A percentile compares a stretch with the other conserved stretches of the same genome.
phyloP scores from a whole-genome alignment of 1,284 basidiomycete genomes.

The Sutorius eximius region DNA sequence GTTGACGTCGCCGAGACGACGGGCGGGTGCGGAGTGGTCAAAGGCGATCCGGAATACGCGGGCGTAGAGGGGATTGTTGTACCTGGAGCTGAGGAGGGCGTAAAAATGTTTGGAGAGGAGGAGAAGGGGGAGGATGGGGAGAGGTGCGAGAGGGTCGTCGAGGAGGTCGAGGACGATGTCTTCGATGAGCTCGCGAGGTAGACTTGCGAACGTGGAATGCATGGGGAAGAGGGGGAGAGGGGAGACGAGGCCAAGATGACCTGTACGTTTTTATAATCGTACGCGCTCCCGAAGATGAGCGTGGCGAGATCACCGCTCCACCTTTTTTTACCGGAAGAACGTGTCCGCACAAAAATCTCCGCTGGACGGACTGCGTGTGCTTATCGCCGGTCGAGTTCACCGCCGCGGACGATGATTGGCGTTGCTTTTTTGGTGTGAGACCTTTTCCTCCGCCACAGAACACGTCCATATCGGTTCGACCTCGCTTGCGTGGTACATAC shows the following conservation, averaged over 20 bases:
- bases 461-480: neutral
- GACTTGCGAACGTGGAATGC: conserved; percentile 28
- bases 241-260: neutral
- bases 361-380: conserved; percentile 7
- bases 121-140: conserved; percentile 50
- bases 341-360: too few relatives aligned
- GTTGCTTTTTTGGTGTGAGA: conserved; percentile 21
- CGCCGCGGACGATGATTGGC: conserved; percentile 13
- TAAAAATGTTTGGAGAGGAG: conserved; percentile 47
- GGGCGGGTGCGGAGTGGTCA: conserved; percentile 37
- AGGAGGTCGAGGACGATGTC: conserved; percentile 53
- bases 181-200: conserved; percentile 63
- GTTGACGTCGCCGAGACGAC: conserved; percentile 50
- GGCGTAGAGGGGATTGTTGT: conserved; percentile 33
- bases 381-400: conserved; percentile 21
- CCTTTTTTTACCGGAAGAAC: conserved; percentile 10
- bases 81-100: conserved; percentile 36
- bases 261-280: too few relatives aligned
- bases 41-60: neutral
- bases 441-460: neutral
- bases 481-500: neutral
- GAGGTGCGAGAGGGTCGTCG: conserved; percentile 42
- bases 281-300: too few relatives aligned
- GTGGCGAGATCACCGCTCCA: too few relatives aligned
- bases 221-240: conserved; percentile 2